A percentile compares a stretch with the other conserved stretches of the same genome.
Evolutionary conservation across 179 eudicot genomes (phyloP).

Genomic region (Silene coronaria): DNA sequence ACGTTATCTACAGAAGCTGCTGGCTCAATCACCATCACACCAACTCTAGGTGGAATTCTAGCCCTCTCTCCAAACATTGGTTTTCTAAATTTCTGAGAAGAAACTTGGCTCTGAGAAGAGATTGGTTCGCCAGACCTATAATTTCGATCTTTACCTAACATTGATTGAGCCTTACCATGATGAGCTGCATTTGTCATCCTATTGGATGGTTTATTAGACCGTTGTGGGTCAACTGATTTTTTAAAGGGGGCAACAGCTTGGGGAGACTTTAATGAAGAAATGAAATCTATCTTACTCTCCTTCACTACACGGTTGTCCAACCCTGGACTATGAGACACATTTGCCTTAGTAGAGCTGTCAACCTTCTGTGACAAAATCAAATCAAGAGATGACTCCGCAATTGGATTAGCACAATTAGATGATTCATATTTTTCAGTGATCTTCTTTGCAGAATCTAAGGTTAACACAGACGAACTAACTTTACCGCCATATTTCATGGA

Average conservation of each 20-base stretch:
- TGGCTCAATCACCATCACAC: constrained; percentile 32
- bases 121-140: constrained; percentile 33
- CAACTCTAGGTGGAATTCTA: constrained; percentile 39
- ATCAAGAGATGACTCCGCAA: constrained; percentile 23
- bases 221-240: constrained; percentile 36
- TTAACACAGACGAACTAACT: constrained; percentile 24
- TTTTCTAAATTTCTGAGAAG: constrained; percentile 38
- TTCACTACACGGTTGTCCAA: constrained; percentile 28
- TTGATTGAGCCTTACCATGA: constrained; percentile 38
- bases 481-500: constrained; percentile 29
- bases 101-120: constrained; percentile 34
- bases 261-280: constrained; percentile 52
- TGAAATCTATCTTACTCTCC: constrained; percentile 29
- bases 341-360: constrained; percentile 34
- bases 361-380: constrained; percentile 30
- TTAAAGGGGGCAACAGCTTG: constrained; percentile 26
- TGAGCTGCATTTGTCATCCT: constrained; percentile 34
- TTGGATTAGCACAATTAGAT: constrained; percentile 14
- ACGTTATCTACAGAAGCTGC: constrained; percentile 26
- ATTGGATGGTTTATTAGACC: constrained; percentile 24
- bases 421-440: constrained; percentile 25
- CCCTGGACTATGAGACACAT: constrained; percentile 34
- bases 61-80: constrained; percentile 42
- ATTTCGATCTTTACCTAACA: constrained; percentile 29
- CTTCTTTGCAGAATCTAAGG: constrained; percentile 27